These are phyloP conservation scores for Mycena albidolilacea DNA, from an alignment of 768 basidiomycete species.

Conservation along the genomic window DNA sequence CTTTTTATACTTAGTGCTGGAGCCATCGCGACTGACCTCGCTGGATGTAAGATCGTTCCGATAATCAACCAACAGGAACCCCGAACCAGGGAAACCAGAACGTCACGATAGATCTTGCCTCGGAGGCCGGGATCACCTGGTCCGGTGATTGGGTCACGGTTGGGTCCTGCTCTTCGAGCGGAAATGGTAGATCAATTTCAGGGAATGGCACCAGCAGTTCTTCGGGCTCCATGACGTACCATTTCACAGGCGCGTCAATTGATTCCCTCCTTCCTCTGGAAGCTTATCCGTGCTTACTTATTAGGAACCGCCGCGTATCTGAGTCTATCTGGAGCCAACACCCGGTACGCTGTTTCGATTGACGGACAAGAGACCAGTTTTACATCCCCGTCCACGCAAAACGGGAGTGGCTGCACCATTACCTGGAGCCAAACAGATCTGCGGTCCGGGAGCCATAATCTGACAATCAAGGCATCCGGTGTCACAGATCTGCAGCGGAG, in stretches of 20 bases:
- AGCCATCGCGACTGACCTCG: neutral
- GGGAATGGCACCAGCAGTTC: neutral
- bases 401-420: constrained; percentile 2
- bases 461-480: neutral
- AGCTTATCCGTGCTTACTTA: constrained; percentile 7
- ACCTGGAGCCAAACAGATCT: neutral
- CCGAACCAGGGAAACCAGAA: neutral
- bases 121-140: constrained; percentile 12
- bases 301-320: constrained; percentile 6
- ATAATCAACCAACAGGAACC: constrained; percentile 6
- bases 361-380: constrained; percentile 17
- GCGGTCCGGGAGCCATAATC: neutral
- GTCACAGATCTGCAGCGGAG: neutral
- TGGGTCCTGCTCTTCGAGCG: constrained; percentile 9
- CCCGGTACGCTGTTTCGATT: constrained; percentile 10
- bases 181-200: neutral
- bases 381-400: constrained; percentile 2
- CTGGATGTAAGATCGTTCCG: neutral
- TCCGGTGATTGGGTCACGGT: constrained; percentile 1
- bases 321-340: constrained; percentile 11
- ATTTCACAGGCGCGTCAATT: constrained; percentile 4
- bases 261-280: neutral
- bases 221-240: neutral
- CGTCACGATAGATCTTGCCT: constrained; percentile 9
- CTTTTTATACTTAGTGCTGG: neutral